Base-by-base conservation (phyloP, 768 basidiomycete species). In the Lentinula guzmanii region DNA sequence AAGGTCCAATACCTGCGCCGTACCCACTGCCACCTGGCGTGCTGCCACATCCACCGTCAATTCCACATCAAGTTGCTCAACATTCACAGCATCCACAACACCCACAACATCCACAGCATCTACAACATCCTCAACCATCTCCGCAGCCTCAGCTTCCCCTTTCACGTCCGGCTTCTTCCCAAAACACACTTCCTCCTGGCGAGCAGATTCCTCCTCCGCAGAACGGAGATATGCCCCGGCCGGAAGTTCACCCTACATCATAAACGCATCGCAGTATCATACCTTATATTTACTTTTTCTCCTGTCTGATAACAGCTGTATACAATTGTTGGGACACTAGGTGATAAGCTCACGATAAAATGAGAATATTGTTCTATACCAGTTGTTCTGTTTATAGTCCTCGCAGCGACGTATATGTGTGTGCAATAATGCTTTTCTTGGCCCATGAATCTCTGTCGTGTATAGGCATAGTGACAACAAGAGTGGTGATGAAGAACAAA, bases 91-190 rank as follows among this genome's bases (percentile, higher is more conserved):
- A 63, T 45, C 39, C 41, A 9, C 71, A 69, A 15, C 76, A 67
- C 39, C 67, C 65, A 18, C 71, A 69, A n/a, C 76, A 75, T 54
- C 70, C 77, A 28, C 28, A 28, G 28, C 28, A 28, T 28, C 28
- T 28, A 18, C 52, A 31, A 54, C 65, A 60, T 21, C 43, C 58
- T 10, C 74, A 71, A 35, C 72, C 70, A 28, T 70, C 66, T 9
- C 71, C 68, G 10, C 76, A 67, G 37, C 68, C 66, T n/a, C 72
- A 70, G 24, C 76, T 74, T 54, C 71, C 77, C 21, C 65, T 73
- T 55, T 83, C 86, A 16, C 82, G 86, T 50, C 85, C 86, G 16
- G 77, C 79, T 39, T 86, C 88, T 3, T 85, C 87, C 1, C 85
- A 87, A 73, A 85, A 85, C 69, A 65, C 75, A 42, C 83, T 79